phyloP scores from a whole-genome alignment of 768 basidiomycete species.

The Infundibulicybe gibba region DNA sequence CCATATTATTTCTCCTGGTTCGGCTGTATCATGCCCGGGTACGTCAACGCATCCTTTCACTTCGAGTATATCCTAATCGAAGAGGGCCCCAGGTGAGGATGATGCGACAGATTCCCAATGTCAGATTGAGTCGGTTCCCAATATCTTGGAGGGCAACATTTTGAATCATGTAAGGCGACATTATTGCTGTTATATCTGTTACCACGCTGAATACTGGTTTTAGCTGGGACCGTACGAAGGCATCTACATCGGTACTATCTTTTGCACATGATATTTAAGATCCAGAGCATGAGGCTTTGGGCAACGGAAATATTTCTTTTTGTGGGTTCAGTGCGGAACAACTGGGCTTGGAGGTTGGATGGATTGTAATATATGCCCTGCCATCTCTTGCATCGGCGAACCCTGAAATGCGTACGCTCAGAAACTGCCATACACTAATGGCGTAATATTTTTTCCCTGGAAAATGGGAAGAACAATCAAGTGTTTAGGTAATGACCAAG shows the following conservation, averaged over 20 bases:
- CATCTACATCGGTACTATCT: constrained; percentile 50
- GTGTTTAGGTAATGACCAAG: too few relatives aligned
- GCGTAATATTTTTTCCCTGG: too few relatives aligned
- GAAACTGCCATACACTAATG: too few relatives aligned
- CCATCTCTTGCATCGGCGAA: too few relatives aligned
- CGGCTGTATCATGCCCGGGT: constrained; percentile 35
- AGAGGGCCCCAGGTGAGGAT: constrained; percentile 39
- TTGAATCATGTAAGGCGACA: constrained; percentile 43
- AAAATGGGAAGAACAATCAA: too few relatives aligned
- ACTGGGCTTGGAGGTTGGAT: too few relatives aligned
- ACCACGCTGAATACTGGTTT: not conserved
- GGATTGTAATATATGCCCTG: too few relatives aligned
- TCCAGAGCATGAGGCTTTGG: too few relatives aligned
- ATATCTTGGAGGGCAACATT: constrained; percentile 44
- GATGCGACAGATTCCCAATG: constrained; percentile 52
- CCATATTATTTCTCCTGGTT: constrained; percentile 40
- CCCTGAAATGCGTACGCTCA: too few relatives aligned
- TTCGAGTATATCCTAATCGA: not conserved
- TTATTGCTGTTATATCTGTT: not conserved
- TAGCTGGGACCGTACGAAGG: constrained; percentile 52
- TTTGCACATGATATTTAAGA: constrained; percentile 15
- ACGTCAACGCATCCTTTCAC: constrained; percentile 1
- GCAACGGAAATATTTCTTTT: too few relatives aligned
- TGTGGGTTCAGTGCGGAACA: too few relatives aligned
- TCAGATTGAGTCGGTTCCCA: constrained; percentile 50